phyloP scores from a whole-genome alignment of 495 filamentous ascomycete species.

The Penicillium bovifimosum region DNA sequence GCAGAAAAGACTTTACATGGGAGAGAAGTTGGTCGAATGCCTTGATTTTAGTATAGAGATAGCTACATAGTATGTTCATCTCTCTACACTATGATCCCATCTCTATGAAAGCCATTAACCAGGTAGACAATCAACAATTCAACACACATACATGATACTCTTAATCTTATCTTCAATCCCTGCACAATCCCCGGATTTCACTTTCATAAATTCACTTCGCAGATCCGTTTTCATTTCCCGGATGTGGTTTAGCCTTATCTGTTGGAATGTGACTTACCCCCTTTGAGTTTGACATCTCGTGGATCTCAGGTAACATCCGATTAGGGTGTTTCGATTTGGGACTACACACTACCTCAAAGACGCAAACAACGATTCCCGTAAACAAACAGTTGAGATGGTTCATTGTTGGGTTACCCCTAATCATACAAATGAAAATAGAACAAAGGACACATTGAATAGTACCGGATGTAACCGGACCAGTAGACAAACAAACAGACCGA shows the following conservation, averaged over 20 bases:
- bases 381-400: constrained; percentile 13
- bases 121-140: too few species aligned
- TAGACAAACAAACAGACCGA: too few species aligned
- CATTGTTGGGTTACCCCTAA: background rate
- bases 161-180: background rate
- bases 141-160: background rate
- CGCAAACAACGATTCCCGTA: constrained; percentile 22
- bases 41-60: too few species aligned
- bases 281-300: constrained; percentile 25
- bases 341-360: constrained; percentile 1
- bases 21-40: too few species aligned
- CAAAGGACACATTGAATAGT: background rate
- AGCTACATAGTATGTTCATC: too few species aligned
- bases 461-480: too few species aligned
- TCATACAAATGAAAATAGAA: constrained; percentile 15
- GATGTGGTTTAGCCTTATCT: constrained; percentile 26
- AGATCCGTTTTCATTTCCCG: constrained; percentile 31
- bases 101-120: too few species aligned
- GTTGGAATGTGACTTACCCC: constrained; percentile 27
- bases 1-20: background rate
- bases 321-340: background rate
- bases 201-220: too few species aligned
- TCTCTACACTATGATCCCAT: too few species aligned
- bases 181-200: background rate
- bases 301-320: constrained; percentile 20